These are phyloP conservation scores for Microascus cirrosus DNA, from an alignment of 2,329 filamentous ascomycete genomes.

Conservation along the genomic window DNA sequence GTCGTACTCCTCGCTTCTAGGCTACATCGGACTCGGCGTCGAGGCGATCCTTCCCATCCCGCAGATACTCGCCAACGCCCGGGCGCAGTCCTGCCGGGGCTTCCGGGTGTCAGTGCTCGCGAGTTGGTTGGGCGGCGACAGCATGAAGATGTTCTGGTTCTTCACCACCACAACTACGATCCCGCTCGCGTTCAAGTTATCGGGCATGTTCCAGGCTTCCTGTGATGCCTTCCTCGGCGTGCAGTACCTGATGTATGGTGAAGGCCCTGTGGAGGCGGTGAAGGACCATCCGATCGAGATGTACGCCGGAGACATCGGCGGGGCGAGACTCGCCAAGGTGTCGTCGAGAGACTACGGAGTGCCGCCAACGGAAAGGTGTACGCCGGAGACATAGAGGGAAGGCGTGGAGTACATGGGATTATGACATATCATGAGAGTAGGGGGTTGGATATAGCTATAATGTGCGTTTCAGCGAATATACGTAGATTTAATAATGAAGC, in stretches of 20 bases:
- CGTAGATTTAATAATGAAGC: too few relatives aligned
- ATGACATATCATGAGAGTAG: not conserved
- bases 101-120: slow-evolving; percentile 65
- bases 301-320: not conserved
- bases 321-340: slow-evolving; percentile 1
- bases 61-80: slow-evolving; percentile 62
- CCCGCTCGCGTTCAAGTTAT: slow-evolving; percentile 70
- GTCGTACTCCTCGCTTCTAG: slow-evolving; percentile 56
- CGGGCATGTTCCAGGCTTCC: slow-evolving; percentile 67
- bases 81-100: slow-evolving; percentile 60
- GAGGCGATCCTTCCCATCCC: slow-evolving; percentile 76
- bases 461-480: not conserved
- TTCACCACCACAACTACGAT: slow-evolving; percentile 60
- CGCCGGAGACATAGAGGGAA: not conserved
- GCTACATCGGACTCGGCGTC: slow-evolving; percentile 64
- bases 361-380: not conserved
- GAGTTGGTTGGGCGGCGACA: slow-evolving; percentile 70
- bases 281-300: slow-evolving; percentile 2
- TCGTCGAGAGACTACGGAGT: slow-evolving; percentile 2
- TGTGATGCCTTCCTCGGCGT: slow-evolving; percentile 66
- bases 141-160: slow-evolving; percentile 84
- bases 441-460: not conserved
- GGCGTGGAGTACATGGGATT: not conserved
- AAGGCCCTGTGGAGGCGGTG: slow-evolving; percentile 21
- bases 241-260: slow-evolving; percentile 63